A percentile compares a stretch with the other conserved stretches of the same genome.
phyloP scores from a whole-genome alignment of 164 flowering plant species.

The Macadamia integrifolia region DNA sequence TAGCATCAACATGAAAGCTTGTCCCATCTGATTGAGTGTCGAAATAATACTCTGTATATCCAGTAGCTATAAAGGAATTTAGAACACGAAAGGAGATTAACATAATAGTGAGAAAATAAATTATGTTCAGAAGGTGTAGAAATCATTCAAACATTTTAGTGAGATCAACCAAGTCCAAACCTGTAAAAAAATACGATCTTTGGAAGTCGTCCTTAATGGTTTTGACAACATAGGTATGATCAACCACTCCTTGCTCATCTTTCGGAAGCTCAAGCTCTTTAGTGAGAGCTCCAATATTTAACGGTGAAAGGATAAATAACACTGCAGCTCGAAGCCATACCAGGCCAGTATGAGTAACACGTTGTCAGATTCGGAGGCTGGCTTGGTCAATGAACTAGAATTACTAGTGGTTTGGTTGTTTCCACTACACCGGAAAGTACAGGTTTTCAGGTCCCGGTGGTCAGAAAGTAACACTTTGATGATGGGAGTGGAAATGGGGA shows the following conservation, averaged over 20 bases:
- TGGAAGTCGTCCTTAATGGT: constrained; percentile 45
- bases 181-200: constrained; percentile 83
- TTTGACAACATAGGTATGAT: constrained; percentile 22
- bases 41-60: too few relatives aligned
- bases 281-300: constrained; percentile 17
- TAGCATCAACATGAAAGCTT: too few relatives aligned
- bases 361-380: constrained; percentile 15
- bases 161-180: constrained; percentile 13
- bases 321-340: constrained; percentile 91
- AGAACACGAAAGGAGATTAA: too few relatives aligned
- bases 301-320: constrained; percentile 46
- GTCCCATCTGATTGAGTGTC: too few relatives aligned
- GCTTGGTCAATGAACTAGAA: neutral
- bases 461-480: constrained; percentile 2
- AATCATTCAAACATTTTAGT: too few relatives aligned
- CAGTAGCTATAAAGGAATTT: too few relatives aligned
- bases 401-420: constrained; percentile 15
- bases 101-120: too few relatives aligned
- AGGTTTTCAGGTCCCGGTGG: constrained; percentile 10
- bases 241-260: constrained; percentile 42
- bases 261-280: constrained; percentile 17
- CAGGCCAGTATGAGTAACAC: constrained; percentile 73
- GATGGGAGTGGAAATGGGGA: neutral
- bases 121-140: neutral
- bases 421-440: constrained; percentile 27